These are phyloP conservation scores for Moniliophthora roreri DNA, from an alignment of 1,284 basidiomycete species.

Conservation along the genomic window DNA sequence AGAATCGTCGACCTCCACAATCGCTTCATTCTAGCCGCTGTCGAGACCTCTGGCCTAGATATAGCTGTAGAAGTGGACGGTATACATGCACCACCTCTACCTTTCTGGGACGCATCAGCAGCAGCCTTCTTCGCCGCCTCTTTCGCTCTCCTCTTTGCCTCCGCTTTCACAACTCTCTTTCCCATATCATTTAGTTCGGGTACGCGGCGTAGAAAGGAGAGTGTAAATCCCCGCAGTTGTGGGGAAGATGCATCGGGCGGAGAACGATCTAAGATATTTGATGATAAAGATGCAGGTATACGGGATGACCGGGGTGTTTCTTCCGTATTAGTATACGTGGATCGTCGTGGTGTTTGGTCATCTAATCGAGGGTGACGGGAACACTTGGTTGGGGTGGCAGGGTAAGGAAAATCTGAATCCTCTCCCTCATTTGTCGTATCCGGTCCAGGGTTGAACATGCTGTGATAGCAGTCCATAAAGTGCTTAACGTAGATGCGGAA, in stretches of 20 bases:
- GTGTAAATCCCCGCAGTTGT: conserved; percentile 52
- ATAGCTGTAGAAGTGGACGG: background rate
- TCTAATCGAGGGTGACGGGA: conserved; percentile 6
- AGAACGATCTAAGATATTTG: background rate
- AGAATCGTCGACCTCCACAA: conserved; percentile 62
- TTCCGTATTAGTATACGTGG: background rate
- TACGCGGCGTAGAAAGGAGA: conserved; percentile 73
- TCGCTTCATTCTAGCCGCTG: conserved; percentile 51
- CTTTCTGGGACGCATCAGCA: too few relatives aligned
- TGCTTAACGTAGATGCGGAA: conserved; percentile 76
- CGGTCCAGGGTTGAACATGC: conserved; percentile 17
- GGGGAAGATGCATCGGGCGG: conserved; percentile 23
- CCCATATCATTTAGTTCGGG: conserved; percentile 67
- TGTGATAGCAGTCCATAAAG: conserved; percentile 57
- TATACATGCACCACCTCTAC: conserved; percentile 11
- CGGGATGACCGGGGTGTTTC: conserved; percentile 15
- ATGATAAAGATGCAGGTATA: background rate
- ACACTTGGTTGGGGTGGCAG: conserved; percentile 31
- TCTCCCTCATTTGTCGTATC: conserved; percentile 6
- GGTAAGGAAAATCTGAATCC: conserved; percentile 18
- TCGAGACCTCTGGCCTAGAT: conserved; percentile 6
- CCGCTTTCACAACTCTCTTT: conserved; percentile 56
- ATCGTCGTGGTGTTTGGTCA: conserved; percentile 20
- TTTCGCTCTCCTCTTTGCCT: conserved; percentile 47
- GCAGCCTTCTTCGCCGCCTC: conserved; percentile 41